A percentile compares a stretch with the other conserved stretches of the same genome.
Evolutionary conservation across 768 basidiomycete species (phyloP).

Genomic region (Tephrocybe rancida): DNA sequence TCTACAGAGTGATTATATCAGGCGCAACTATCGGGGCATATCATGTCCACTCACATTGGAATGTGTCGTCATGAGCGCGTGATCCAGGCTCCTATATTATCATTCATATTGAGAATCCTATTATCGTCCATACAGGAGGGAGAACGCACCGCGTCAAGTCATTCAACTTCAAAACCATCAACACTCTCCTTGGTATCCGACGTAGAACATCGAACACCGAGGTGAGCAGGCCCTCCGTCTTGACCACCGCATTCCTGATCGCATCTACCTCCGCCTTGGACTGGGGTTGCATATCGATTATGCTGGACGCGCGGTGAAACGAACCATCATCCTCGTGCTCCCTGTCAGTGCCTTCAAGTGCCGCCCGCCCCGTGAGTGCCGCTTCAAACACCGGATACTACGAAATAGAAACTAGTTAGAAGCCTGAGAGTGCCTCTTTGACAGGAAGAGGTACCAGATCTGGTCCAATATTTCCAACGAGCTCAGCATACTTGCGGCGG

Average conservation of each 20-base stretch:
- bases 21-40: not conserved
- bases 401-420: not conserved
- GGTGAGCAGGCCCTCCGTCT: constrained; percentile 78
- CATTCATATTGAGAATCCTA: constrained; percentile 6
- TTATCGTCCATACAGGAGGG: not conserved
- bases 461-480: constrained; percentile 89
- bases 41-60: constrained; percentile 53
- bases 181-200: constrained; percentile 78
- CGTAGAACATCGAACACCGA: constrained; percentile 89
- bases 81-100: constrained; percentile 71
- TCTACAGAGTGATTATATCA: constrained; percentile 35
- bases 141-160: constrained; percentile 71
- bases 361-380: constrained; percentile 88
- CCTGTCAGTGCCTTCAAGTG: constrained; percentile 62
- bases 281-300: constrained; percentile 76
- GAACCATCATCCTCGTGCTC: constrained; percentile 33
- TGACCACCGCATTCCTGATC: constrained; percentile 81
- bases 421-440: not conserved
- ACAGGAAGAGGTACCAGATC: constrained; percentile 64
- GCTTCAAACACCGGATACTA: constrained; percentile 95
- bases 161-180: constrained; percentile 87
- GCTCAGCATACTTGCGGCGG: constrained; percentile 82
- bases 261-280: constrained; percentile 78
- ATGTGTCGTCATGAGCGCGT: constrained; percentile 86
- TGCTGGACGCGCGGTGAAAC: constrained; percentile 70